A percentile compares a stretch with the other conserved stretches of the same genome.
These are phyloP conservation scores for Lasiodiplodia sp. DNA, from an alignment of 2,329 filamentous ascomycete species.

Conservation along the genomic window DNA sequence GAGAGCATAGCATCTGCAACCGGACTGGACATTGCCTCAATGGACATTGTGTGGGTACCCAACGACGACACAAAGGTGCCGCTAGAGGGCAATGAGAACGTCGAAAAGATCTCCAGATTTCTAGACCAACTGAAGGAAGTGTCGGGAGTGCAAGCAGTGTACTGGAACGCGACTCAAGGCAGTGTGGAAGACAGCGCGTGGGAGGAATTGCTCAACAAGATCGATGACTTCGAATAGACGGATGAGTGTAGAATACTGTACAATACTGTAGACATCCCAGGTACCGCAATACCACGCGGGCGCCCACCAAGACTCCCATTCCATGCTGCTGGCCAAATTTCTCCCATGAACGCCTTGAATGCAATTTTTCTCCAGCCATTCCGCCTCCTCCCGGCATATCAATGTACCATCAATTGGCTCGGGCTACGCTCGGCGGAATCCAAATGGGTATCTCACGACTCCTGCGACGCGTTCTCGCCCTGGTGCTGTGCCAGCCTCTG, in stretches of 20 bases:
- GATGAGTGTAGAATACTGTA: conserved; percentile 25
- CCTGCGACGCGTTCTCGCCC: background rate
- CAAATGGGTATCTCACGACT: conserved; percentile 1
- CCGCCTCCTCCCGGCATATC: background rate
- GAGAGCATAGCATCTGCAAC: conserved; percentile 69
- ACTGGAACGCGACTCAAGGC: conserved; percentile 68
- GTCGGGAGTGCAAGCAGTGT: conserved; percentile 78
- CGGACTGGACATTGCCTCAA: conserved; percentile 72
- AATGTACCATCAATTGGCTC: background rate
- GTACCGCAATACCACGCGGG: conserved; percentile 32
- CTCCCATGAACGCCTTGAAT: conserved; percentile 22
- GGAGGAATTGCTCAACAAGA: conserved; percentile 48
- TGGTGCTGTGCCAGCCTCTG: conserved; percentile 51
- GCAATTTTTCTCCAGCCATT: conserved; percentile 8
- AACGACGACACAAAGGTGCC: conserved; percentile 79
- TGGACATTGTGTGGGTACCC: conserved; percentile 84
- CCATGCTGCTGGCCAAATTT: conserved; percentile 10
- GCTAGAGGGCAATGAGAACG: conserved; percentile 65
- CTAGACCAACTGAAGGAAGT: conserved; percentile 69
- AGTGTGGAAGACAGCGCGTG: conserved; percentile 47
- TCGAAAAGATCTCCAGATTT: conserved; percentile 66
- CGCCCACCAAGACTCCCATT: conserved; percentile 12
- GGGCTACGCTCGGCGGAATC: too few species aligned
- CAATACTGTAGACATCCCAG: conserved; percentile 8
- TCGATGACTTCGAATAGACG: conserved; percentile 30